phyloP scores from a whole-genome alignment of 1,284 basidiomycete species.

The Pseudozyma tsukubaensis region DNA sequence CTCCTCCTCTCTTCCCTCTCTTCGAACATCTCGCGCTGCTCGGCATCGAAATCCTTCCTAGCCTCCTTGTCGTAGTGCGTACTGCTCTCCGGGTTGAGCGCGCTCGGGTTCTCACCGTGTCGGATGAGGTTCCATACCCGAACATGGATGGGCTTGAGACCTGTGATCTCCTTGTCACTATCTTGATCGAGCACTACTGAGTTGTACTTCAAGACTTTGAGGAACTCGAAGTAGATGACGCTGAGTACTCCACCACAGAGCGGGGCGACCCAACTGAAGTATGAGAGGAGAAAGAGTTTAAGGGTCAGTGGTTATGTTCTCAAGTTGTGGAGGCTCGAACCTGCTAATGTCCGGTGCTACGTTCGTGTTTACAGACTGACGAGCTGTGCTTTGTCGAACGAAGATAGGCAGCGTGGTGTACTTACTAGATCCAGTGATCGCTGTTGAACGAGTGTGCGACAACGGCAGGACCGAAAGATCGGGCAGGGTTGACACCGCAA shows the following conservation, averaged over 20 bases:
- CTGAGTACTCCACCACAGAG: conserved; percentile 28
- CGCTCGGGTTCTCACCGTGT: conserved; percentile 32
- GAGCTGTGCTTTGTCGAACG: too few species aligned
- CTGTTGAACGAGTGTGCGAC: conserved; percentile 29
- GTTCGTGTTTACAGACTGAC: too few species aligned
- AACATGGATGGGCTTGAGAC: conserved; percentile 43
- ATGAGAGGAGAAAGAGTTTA: too few species aligned
- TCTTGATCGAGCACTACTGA: conserved; percentile 51
- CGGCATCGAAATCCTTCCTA: conserved; percentile 24
- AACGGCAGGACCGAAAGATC: conserved; percentile 80
- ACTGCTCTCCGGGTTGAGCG: conserved; percentile 33
- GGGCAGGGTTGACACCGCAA: conserved; percentile 80
- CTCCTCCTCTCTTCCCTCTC: conserved; percentile 16
- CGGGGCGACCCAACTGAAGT: conserved; percentile 36
- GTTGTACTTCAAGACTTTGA: conserved; percentile 47
- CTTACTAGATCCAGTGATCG: conserved; percentile 54
- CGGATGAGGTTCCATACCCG: conserved; percentile 38
- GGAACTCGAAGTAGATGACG: conserved; percentile 31
- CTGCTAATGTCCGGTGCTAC: too few species aligned
- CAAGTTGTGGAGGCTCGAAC: too few species aligned
- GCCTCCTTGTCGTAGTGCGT: conserved; percentile 39
- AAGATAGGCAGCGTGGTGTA: too few species aligned
- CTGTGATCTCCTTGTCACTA: conserved; percentile 42
- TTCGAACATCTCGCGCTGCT: conserved; percentile 24
- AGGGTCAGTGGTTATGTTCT: too few species aligned